phyloP scores from a whole-genome alignment of 176 grass and related monocot species.

The Aegilops umbellulata region DNA sequence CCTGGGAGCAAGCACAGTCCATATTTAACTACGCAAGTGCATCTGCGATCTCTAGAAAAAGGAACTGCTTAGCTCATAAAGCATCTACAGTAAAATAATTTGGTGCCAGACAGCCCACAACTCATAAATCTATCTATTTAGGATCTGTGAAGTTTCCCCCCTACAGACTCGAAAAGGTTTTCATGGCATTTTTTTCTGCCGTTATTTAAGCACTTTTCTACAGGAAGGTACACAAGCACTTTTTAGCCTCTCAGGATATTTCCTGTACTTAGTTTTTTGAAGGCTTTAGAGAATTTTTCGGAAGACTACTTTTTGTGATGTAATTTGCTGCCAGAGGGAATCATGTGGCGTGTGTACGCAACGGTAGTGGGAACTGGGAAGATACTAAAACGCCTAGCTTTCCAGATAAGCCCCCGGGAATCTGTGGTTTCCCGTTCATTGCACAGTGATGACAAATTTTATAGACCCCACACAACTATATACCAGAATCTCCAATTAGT shows the following conservation, averaged over 20 bases:
- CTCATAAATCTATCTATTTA: conserved; percentile 8
- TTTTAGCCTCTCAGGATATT: background rate
- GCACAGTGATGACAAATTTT: conserved; percentile 24
- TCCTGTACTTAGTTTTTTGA: background rate
- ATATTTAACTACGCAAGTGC: conserved; percentile 39
- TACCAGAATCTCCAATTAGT: conserved; percentile 32
- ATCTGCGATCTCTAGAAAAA: conserved; percentile 28
- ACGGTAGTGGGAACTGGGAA: conserved; percentile 1
- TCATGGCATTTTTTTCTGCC: background rate
- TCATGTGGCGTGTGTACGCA: background rate
- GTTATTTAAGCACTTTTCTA: background rate
- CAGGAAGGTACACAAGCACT: background rate
- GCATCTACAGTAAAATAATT: background rate
- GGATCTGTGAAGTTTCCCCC: background rate
- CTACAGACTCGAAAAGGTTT: background rate
- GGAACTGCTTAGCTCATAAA: conserved; percentile 37
- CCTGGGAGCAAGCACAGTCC: conserved; percentile 32
- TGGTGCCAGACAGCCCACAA: background rate
- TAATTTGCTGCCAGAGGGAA: conserved; percentile 23
- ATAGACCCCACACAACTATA: conserved; percentile 33
- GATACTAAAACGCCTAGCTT: conserved; percentile 27
- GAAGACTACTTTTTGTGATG: background rate
- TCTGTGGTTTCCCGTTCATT: conserved; percentile 27
- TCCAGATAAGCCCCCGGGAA: conserved; percentile 27
- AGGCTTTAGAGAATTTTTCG: background rate